Evolutionary conservation across 305 asterid genomes (phyloP), one percentile per base, ranked within the genome.

Genomic region (Fraxinus xanthoxyloides): DNA sequence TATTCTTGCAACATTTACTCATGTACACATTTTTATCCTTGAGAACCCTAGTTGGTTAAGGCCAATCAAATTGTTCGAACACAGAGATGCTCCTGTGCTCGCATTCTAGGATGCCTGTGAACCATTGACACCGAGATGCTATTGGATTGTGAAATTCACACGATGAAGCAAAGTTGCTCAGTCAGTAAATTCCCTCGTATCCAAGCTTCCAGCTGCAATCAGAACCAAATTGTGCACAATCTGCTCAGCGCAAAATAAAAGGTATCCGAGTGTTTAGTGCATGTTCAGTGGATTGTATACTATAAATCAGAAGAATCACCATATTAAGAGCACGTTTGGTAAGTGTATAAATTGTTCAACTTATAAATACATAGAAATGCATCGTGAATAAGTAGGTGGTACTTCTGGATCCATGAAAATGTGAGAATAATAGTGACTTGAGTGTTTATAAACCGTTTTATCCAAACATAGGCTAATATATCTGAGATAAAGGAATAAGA

Each of bases 1-100:
- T 88, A 51, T 86, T 89, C 91, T 89, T 87, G 85, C 91, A 89
- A 81, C 89, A 81, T 79, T 91, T 87, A 89, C 91, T 82, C 90
- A 87, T 94, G 86, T 88, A 93, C 94, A 89, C 59, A 24, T 35
- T 79, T 72, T 80, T 19, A 54, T 81, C 81, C 86, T 90, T 86
- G 67, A 76, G 59, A 80, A 54, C 85, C 88, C 84, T 75, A 38
- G 72, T 80, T 46, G 59, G 85, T 80, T 17, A 77, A 81, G 77
- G 77, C 78, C 74, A 30, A 70, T 40, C 83, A 72, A 77, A 56
- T 15, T 40, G 54, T 76, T 30, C n/a, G 30, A 80, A 43, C 78
- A 34, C 40, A 19, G 77, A 65, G 56, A 77, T 79, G 84, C 72
- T 82, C 70, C 72, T 69, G 73, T 32, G 70, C 23, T 59, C 19